A percentile compares a stretch with the other conserved stretches of the same genome.
Conservation (phyloP, 345 rosid genomes). For the Eucalyptus grandis region DNA sequence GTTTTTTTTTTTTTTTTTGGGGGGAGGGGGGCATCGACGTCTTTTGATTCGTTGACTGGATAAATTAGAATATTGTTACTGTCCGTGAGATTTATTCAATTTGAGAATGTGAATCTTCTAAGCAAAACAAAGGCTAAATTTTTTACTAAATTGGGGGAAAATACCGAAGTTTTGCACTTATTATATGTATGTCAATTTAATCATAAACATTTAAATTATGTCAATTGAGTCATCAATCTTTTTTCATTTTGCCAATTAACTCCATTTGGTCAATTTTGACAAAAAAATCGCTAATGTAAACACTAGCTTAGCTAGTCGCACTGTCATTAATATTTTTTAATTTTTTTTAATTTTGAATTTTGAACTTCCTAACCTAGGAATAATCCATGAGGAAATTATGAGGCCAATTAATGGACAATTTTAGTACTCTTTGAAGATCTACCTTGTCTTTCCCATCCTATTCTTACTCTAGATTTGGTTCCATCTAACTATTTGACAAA, state of each 20-base stretch:
- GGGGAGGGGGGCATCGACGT: neutral
- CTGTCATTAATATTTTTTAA: fast-evolving
- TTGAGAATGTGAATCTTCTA: neutral
- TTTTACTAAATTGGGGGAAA: neutral
- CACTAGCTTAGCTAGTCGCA: fast-evolving
- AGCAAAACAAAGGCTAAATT: neutral
- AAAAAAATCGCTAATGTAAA: no score
- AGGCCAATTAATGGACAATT: neutral
- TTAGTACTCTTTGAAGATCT: neutral
- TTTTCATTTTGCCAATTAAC: no score
- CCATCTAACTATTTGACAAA: neutral
- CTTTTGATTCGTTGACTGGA: neutral
- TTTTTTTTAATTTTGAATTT: no score
- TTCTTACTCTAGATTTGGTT: neutral
- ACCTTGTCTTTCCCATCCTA: neutral
- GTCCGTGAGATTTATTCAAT: neutral
- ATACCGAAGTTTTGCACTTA: neutral
- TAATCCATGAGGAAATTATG: neutral
- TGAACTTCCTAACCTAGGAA: neutral
- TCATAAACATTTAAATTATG: neutral
- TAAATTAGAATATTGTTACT: neutral
- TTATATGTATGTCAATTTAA: fast-evolving
- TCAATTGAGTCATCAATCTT: neutral
- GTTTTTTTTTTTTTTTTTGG: neutral
- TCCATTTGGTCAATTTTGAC: fast-evolving